phyloP scores from a whole-genome alignment of 2,329 filamentous ascomycete genomes.

The Sporothrix inflata region DNA sequence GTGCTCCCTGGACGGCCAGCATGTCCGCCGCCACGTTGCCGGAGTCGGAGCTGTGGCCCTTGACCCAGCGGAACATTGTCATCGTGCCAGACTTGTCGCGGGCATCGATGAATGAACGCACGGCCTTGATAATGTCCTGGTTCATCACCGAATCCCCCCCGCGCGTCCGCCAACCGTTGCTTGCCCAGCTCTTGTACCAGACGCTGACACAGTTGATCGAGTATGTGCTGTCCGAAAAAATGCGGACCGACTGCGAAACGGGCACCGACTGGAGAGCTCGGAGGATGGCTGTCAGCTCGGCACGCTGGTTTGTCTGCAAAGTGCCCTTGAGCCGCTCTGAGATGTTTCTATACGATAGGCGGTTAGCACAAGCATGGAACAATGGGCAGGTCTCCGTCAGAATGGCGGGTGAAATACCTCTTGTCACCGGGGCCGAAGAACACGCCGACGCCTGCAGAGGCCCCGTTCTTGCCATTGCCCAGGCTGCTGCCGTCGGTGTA shows the following conservation, averaged over 20 bases:
- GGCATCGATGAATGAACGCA: slow-evolving; percentile 72
- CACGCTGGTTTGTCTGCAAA: slow-evolving; percentile 90
- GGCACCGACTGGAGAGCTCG: slow-evolving; percentile 79
- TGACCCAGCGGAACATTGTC: slow-evolving; percentile 84
- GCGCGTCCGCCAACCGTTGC: slow-evolving; percentile 76
- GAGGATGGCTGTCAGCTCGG: slow-evolving; percentile 87
- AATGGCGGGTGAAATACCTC: slow-evolving; percentile 44
- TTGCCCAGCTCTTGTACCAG: slow-evolving; percentile 80
- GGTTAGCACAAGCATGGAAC: background rate
- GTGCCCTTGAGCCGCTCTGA: slow-evolving; percentile 75
- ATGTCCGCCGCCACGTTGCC: slow-evolving; percentile 83
- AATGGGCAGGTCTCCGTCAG: too few relatives aligned
- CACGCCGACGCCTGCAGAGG: slow-evolving; percentile 64
- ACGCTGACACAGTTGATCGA: slow-evolving; percentile 84
- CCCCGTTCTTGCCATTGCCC: slow-evolving; percentile 59
- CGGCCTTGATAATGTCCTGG: slow-evolving; percentile 76
- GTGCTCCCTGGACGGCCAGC: slow-evolving; percentile 71
- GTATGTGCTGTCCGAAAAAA: slow-evolving; percentile 89
- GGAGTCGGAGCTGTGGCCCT: slow-evolving; percentile 73
- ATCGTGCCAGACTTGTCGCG: slow-evolving; percentile 61
- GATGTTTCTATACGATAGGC: slow-evolving; percentile 54
- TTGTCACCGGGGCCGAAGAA: slow-evolving; percentile 62
- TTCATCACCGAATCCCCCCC: slow-evolving; percentile 74
- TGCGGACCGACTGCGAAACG: slow-evolving; percentile 68
- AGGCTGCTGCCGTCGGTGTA: slow-evolving; percentile 67